phyloP scores from a whole-genome alignment of 2,329 filamentous ascomycete genomes.

The Pseudogymnoascus sp. region DNA sequence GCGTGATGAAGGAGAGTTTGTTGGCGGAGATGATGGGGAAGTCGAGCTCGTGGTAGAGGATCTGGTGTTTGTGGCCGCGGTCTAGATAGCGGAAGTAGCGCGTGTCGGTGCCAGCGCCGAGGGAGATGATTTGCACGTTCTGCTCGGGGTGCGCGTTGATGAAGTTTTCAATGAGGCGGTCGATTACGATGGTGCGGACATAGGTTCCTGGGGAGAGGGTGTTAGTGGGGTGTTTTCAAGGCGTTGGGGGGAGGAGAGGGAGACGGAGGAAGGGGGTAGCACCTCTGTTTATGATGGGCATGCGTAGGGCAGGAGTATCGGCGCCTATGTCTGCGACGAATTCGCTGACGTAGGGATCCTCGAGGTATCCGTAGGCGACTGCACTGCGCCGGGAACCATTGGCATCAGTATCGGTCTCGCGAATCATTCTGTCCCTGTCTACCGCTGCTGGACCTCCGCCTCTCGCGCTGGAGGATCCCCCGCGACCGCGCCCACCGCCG shows the following conservation, averaged over 20 bases:
- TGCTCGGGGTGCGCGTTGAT: slow-evolving; percentile 35
- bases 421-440: slow-evolving; percentile 63
- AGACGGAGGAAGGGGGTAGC: slow-evolving; percentile 18
- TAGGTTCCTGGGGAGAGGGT: slow-evolving; percentile 64
- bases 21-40: slow-evolving; percentile 64
- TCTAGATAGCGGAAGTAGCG: slow-evolving; percentile 56
- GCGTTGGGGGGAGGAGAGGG: not conserved
- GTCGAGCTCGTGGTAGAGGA: slow-evolving; percentile 89
- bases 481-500: slow-evolving; percentile 30
- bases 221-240: slow-evolving; percentile 11
- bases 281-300: slow-evolving; percentile 95
- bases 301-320: slow-evolving; percentile 49
- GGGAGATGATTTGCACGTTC: slow-evolving; percentile 71
- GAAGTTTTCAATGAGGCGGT: slow-evolving; percentile 67
- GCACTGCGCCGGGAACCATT: slow-evolving; percentile 83
- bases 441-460: slow-evolving; percentile 6
- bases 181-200: slow-evolving; percentile 74
- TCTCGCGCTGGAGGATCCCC: slow-evolving; percentile 13
- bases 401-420: slow-evolving; percentile 86
- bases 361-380: slow-evolving; percentile 73
- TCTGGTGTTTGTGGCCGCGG: slow-evolving; percentile 16
- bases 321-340: slow-evolving; percentile 48
- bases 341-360: slow-evolving; percentile 66
- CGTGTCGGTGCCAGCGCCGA: slow-evolving; percentile 92
- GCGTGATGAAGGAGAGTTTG: slow-evolving; percentile 31